Conservation (phyloP, 441 rosid species). For the Erodium chrysanthum region DNA sequence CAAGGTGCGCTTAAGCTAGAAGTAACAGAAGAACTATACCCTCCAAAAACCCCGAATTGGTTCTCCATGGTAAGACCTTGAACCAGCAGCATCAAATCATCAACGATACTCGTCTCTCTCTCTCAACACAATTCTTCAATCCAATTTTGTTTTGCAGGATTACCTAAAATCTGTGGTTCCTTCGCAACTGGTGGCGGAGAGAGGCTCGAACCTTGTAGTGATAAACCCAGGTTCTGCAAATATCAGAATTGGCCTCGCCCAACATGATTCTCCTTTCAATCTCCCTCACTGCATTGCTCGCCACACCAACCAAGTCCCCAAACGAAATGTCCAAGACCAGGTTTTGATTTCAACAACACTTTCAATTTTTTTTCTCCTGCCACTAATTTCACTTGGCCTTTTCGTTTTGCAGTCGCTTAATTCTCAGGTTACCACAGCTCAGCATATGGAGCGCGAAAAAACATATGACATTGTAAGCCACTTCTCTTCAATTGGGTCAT, state of each 20-base stretch:
- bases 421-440: constrained; percentile 67
- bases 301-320: constrained; percentile 33
- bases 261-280: constrained; percentile 54
- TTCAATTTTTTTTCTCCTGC: neutral
- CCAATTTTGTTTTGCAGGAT: constrained; percentile 34
- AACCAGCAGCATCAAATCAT: neutral
- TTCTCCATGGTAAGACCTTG: constrained; percentile 1
- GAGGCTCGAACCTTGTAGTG: constrained; percentile 77
- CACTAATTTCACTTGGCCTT: constrained; percentile 7
- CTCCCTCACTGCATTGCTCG: constrained; percentile 73
- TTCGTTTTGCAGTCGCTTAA: constrained; percentile 49
- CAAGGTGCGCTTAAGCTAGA: neutral
- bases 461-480: constrained; percentile 67
- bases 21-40: neutral
- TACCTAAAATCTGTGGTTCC: constrained; percentile 87
- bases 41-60: neutral
- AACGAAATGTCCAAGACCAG: constrained; percentile 58
- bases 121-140: neutral
- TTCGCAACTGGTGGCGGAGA: constrained; percentile 69
- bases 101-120: neutral
- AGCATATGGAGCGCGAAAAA: constrained; percentile 76
- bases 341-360: constrained; percentile 19
- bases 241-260: constrained; percentile 65
- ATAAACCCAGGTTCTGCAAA: constrained; percentile 80
- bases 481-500: neutral